Evolutionary conservation across 148 eudicot genomes (phyloP).

Genomic region (Vaccinium myrtillus): DNA sequence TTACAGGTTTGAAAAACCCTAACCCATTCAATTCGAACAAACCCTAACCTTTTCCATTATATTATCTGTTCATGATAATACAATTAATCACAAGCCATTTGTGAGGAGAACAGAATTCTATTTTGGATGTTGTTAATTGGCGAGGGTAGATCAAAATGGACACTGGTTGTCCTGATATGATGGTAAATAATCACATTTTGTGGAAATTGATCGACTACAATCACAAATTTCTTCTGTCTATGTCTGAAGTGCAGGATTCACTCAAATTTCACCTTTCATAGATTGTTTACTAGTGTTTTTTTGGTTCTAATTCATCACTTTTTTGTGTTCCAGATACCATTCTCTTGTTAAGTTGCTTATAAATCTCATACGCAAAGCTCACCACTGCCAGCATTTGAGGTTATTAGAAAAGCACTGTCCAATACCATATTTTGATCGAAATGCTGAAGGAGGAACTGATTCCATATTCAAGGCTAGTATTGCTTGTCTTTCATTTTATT

Average conservation of each 20-base stretch:
- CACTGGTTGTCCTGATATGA: neutral
- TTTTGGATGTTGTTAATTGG: neutral
- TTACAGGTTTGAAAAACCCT: too few species aligned
- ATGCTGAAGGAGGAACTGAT: conserved; percentile 17
- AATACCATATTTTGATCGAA: conserved; percentile 29
- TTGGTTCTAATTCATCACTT: neutral
- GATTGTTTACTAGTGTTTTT: too few species aligned
- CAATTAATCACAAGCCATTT: too few species aligned
- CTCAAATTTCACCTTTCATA: neutral
- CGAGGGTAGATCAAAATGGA: neutral
- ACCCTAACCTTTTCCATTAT: too few species aligned
- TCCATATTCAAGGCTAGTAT: conserved; percentile 34
- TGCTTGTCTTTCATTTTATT: neutral
- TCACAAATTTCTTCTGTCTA: neutral
- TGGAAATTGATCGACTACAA: neutral
- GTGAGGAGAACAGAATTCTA: neutral
- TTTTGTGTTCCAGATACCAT: conserved; percentile 50
- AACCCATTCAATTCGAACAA: too few species aligned
- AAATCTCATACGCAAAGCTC: conserved; percentile 47
- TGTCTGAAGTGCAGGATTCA: neutral
- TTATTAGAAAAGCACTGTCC: conserved; percentile 76
- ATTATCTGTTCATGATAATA: too few species aligned
- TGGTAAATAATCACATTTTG: too few species aligned
- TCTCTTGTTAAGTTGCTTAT: conserved; percentile 59
- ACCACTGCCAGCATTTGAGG: conserved; percentile 40